A percentile compares a stretch with the other conserved stretches of the same genome.
These are phyloP conservation scores for Astragalus membranaceus DNA, from an alignment of 306 rosid genomes.

Conservation along the genomic window DNA sequence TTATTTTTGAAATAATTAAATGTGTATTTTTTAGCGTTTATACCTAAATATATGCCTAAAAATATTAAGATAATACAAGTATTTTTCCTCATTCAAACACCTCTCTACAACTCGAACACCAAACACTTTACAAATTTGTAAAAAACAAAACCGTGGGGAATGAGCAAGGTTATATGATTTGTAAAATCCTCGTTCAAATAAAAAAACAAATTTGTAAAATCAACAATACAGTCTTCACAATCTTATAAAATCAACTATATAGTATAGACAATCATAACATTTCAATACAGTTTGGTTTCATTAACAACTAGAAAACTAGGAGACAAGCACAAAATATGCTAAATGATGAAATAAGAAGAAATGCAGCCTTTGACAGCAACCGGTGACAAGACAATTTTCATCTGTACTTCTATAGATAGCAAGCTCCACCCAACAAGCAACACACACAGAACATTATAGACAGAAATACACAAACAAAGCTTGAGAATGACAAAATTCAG, in stretches of 20 bases:
- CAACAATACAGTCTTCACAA: neutral
- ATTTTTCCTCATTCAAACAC: too few species aligned
- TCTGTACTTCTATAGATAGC: slow-evolving; percentile 32
- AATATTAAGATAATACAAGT: too few species aligned
- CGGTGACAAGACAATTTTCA: slow-evolving; percentile 19
- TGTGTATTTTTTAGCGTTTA: too few species aligned
- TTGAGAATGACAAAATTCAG: slow-evolving; percentile 18
- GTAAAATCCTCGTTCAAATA: too few species aligned
- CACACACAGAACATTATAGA: slow-evolving; percentile 35
- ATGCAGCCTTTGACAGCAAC: slow-evolving; percentile 11
- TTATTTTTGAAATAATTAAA: too few species aligned
- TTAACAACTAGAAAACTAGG: neutral
- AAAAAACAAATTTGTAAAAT: too few species aligned
- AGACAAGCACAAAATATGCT: slow-evolving; percentile 18
- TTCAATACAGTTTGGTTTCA: slow-evolving; percentile 13
- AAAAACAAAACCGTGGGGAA: too few species aligned
- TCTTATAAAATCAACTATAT: too few species aligned
- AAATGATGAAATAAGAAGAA: slow-evolving; percentile 11
- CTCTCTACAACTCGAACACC: too few species aligned
- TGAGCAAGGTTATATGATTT: too few species aligned
- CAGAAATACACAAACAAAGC: slow-evolving; percentile 28
- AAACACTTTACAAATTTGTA: too few species aligned
- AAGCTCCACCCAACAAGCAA: slow-evolving; percentile 33
- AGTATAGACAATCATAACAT: neutral
- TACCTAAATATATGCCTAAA: too few species aligned